These are phyloP conservation scores for Delonix regia DNA, from an alignment of 306 rosid species.

Conservation along the genomic window DNA sequence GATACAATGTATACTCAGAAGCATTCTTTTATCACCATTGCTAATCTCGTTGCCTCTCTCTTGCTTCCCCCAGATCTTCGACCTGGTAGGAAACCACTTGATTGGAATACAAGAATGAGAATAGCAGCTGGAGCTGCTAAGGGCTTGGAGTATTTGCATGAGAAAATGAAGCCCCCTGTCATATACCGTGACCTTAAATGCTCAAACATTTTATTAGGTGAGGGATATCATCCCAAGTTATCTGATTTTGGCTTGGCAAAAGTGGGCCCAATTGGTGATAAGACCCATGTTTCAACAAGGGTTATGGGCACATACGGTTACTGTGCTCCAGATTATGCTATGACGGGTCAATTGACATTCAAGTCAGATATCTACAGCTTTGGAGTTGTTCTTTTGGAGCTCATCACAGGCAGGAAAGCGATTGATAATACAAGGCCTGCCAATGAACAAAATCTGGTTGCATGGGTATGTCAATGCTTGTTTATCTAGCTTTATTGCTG, in stretches of 20 bases:
- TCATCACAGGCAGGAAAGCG: conserved; percentile 82
- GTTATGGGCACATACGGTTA: conserved; percentile 93
- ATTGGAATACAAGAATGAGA: conserved; percentile 87
- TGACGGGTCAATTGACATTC: conserved; percentile 84
- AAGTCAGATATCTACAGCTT: conserved; percentile 92
- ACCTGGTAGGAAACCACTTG: conserved; percentile 53
- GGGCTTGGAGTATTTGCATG: conserved; percentile 91
- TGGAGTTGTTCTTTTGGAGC: conserved; percentile 95
- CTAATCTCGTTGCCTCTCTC: background rate
- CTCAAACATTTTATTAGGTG: conserved; percentile 84
- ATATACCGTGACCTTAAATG: conserved; percentile 88
- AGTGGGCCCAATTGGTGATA: conserved; percentile 79
- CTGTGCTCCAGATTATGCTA: conserved; percentile 86
- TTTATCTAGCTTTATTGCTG: background rate
- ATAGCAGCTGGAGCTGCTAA: conserved; percentile 83
- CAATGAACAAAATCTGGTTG: conserved; percentile 74
- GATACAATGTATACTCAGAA: background rate
- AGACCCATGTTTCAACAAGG: conserved; percentile 79
- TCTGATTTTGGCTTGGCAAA: conserved; percentile 94
- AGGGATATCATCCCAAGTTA: conserved; percentile 74
- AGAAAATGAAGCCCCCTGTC: conserved; percentile 71
- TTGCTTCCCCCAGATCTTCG: conserved; percentile 52
- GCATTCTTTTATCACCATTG: background rate
- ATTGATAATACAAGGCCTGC: conserved; percentile 51
- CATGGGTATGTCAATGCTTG: conserved; percentile 67